Conservation (phyloP, 2,329 filamentous ascomycete species). For the Scedosporium minutisporum region DNA sequence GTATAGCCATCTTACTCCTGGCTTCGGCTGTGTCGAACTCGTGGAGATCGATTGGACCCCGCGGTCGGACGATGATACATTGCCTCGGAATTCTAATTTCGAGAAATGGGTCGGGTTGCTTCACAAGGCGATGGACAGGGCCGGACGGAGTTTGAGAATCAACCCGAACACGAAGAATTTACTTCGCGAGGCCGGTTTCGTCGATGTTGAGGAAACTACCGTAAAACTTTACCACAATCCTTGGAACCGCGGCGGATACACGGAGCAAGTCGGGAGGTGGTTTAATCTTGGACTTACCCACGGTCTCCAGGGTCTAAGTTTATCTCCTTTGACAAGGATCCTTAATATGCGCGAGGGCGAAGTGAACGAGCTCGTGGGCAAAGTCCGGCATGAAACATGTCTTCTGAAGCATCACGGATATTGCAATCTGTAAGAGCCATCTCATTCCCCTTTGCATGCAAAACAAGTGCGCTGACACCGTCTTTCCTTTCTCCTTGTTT, state of each 20-base stretch:
- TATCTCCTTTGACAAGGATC: conserved; percentile 58
- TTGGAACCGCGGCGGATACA: conserved; percentile 56
- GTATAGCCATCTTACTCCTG: conserved; percentile 65
- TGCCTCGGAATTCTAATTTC: conserved; percentile 48
- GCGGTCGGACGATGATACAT: conserved; percentile 56
- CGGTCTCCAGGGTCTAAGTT: conserved; percentile 61
- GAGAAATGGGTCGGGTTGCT: conserved; percentile 62
- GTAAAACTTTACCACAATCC: conserved; percentile 65
- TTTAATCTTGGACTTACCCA: conserved; percentile 72
- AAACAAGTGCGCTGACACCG: neutral
- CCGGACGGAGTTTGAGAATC: conserved; percentile 56
- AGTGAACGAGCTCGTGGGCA: conserved; percentile 51
- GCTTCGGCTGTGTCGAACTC: conserved; percentile 70
- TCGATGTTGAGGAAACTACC: conserved; percentile 63
- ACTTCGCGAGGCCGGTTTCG: conserved; percentile 65
- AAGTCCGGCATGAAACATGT: conserved; percentile 60
- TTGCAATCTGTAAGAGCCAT: conserved; percentile 70
- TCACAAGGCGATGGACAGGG: conserved; percentile 55
- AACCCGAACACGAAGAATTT: conserved; percentile 43
- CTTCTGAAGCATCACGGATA: conserved; percentile 60
- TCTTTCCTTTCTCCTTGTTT: conserved; percentile 7
- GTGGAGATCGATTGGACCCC: conserved; percentile 81
- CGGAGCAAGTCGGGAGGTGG: conserved; percentile 66
- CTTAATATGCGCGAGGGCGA: conserved; percentile 41
- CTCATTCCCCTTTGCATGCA: too few relatives aligned